Conservation (phyloP, 2,329 filamentous ascomycete genomes). For the Fusarium protoensiforme region DNA sequence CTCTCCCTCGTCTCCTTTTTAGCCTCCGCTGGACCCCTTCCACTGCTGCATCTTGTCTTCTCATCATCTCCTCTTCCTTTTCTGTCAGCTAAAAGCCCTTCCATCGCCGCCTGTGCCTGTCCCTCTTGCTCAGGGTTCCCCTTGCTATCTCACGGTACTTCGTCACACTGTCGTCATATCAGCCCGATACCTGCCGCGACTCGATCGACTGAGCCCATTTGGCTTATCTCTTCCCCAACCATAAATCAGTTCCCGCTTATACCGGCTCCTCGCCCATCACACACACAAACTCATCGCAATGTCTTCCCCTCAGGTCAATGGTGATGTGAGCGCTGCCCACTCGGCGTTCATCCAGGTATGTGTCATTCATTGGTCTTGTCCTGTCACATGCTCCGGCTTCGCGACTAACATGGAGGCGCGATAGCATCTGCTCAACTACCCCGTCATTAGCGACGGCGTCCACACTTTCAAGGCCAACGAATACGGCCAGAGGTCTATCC, state of each 20-base stretch:
- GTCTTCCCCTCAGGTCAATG: conserved; percentile 60
- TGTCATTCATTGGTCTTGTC: neutral
- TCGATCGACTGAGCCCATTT: conserved; percentile 15
- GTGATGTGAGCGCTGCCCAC: conserved; percentile 57
- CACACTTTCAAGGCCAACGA: conserved; percentile 83
- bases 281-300: conserved; percentile 46
- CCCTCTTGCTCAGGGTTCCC: conserved; percentile 9
- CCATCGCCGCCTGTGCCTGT: conserved; percentile 2
- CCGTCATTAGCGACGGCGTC: conserved; percentile 82
- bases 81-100: conserved; percentile 6
- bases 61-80: conserved; percentile 11
- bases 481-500: conserved; percentile 84
- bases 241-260: neutral
- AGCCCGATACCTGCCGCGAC: neutral
- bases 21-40: conserved; percentile 37
- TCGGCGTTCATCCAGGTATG: conserved; percentile 64
- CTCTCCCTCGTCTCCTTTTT: conserved; percentile 32
- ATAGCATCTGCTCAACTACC: conserved; percentile 87
- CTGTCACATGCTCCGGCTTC: neutral
- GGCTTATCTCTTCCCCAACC: conserved; percentile 13
- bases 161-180: conserved; percentile 22
- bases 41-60: conserved; percentile 32
- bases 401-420: conserved; percentile 5
- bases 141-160: conserved; percentile 11
- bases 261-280: conserved; percentile 14